Percentiles rank a stretch among this genome's conserved stretches.
phyloP scores from a whole-genome alignment of 768 basidiomycete genomes.

The Chalciporus sphaerocephalus region DNA sequence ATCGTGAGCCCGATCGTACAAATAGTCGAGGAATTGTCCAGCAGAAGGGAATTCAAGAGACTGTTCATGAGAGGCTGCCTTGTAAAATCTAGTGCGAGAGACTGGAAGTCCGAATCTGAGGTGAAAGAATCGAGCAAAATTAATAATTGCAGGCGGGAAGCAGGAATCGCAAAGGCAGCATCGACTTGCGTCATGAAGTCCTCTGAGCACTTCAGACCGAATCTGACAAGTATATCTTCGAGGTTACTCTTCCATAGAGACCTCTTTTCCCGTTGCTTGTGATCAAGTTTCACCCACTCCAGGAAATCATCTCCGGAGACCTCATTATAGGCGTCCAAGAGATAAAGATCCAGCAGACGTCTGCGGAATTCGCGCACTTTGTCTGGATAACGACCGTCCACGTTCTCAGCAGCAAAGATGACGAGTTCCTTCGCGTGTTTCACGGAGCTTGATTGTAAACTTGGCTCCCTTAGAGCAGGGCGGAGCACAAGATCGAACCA shows the following conservation, averaged over 20 bases:
- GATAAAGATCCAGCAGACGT: constrained; percentile 67
- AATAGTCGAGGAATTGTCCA: constrained; percentile 72
- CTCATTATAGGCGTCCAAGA: constrained; percentile 74
- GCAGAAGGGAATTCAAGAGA: constrained; percentile 60
- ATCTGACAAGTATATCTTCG: constrained; percentile 67
- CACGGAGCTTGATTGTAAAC: constrained; percentile 52
- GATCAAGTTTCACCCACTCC: constrained; percentile 68
- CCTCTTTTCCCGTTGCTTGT: constrained; percentile 54
- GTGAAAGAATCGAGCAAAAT: constrained; percentile 61
- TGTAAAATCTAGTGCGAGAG: constrained; percentile 48
- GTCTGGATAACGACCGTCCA: constrained; percentile 40
- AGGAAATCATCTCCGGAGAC: constrained; percentile 67
- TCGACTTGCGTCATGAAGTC: constrained; percentile 67
- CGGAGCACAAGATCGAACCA: constrained; percentile 84
- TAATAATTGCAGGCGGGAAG: constrained; percentile 65
- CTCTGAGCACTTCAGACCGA: constrained; percentile 61
- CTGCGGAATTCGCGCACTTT: constrained; percentile 64
- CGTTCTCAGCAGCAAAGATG: constrained; percentile 51
- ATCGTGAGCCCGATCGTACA: constrained; percentile 61
- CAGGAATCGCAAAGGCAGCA: constrained; percentile 54
- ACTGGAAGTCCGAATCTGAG: constrained; percentile 49
- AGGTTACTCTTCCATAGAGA: constrained; percentile 74
- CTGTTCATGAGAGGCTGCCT: constrained; percentile 59
- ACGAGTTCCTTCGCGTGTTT: constrained; percentile 71
- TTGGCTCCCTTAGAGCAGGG: constrained; percentile 72